phyloP scores from a whole-genome alignment of 1,139 yeast genomes.

The Geotrichum fermentans region DNA sequence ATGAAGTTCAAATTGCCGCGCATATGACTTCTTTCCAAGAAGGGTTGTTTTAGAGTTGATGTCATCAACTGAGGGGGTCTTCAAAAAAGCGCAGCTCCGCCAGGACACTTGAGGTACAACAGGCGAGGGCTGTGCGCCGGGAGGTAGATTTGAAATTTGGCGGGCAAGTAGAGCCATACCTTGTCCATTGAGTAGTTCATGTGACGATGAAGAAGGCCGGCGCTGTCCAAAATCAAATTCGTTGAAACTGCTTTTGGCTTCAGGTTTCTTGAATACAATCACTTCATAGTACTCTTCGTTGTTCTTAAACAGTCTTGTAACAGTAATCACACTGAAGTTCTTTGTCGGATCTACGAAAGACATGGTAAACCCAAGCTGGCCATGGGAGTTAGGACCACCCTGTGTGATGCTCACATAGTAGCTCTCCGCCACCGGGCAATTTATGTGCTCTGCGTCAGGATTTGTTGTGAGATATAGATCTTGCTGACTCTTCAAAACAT shows the following conservation, averaged over 20 bases:
- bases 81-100: constrained; percentile 3
- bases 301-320: constrained; percentile 1
- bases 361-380: constrained; percentile 7
- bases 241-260: neutral
- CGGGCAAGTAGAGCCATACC: neutral
- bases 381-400: neutral
- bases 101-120: neutral
- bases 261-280: neutral
- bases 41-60: neutral
- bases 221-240: constrained; percentile 9
- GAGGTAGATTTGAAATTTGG: neutral
- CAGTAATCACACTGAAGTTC: neutral
- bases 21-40: neutral
- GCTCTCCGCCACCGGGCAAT: constrained; percentile 4
- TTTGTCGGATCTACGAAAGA: constrained; percentile 5
- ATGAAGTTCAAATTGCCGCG: constrained; percentile 3
- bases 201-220: neutral
- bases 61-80: neutral
- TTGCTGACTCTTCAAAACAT: neutral
- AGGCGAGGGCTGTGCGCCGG: neutral
- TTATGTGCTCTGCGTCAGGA: constrained; percentile 2
- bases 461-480: constrained; percentile 9
- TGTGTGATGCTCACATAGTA: constrained; percentile 5
- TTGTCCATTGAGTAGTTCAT: neutral
- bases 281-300: constrained; percentile 7